Evolutionary conservation across 805 yeast species (phyloP), one percentile per base, ranked within the genome.

Genomic region (Zygotorulaspora sp.): DNA sequence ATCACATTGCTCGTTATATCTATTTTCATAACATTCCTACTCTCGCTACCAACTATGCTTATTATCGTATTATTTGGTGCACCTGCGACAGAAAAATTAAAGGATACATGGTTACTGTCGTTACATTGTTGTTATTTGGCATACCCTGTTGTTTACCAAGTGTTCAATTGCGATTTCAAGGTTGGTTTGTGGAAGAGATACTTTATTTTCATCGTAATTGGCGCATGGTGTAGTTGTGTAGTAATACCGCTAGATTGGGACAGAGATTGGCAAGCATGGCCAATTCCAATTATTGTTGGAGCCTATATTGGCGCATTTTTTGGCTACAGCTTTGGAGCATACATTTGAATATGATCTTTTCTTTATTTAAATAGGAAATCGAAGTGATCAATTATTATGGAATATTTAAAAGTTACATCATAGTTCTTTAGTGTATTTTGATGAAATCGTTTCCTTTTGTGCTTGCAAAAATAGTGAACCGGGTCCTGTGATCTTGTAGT

Each of bases 201-300:
- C 32, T 58, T 61, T 16, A 48, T 61, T 9, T 39, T 55, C 17
- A 54, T 65, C 6, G 61, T 60, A 5, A 35, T 82, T 8, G 96
- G 96, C 1, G 78, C 89, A 5, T 90, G 97, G 97, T 48, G 87
- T 1, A 97, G 97, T 11, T 96, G 90, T 2, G 61, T 85, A 24
- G 97, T 95, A 1, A 88, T 92, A 41, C 97, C 97, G 0, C 69
- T 92, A 42, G 98, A 90, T 61, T 90, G 98, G 98, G 98, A 90
- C 58, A 72, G 97, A 52, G 85, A 83, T 17, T 90, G 98, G 98
- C 98, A 90, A 62, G 73, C 70, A 36, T 90, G 96, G 94, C 98
- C 98, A 5, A 75, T 87, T 37, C 90, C 97, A 0, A 70, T 90
- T 29, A 67, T 90, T 10, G 70, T 75, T 6, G 97, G 97, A 2